Base-by-base conservation (phyloP, 768 basidiomycete genomes). In the Agrocybe praecox region DNA sequence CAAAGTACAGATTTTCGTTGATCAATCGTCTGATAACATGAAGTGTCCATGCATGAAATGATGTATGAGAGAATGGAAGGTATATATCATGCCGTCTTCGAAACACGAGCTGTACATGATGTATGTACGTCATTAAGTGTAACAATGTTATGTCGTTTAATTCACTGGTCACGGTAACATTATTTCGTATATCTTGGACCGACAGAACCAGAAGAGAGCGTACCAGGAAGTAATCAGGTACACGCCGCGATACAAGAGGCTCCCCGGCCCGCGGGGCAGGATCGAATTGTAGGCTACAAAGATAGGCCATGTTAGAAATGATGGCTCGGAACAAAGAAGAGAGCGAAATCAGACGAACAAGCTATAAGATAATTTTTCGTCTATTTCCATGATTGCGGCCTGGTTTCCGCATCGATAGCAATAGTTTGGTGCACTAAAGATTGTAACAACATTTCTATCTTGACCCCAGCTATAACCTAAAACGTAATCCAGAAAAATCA, bases 341-440 rank as follows among this genome's bases (percentile, higher is more conserved):
- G 32, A 60, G 44, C 26, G 50, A 53, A 60, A 22, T 11, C 21
- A 47, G n/a, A 83, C 90, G 50, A 65, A 92, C 91, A 93, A 93
- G 77, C 89, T 92, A 74, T 93, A 94, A 53, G 91, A 92, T 86
- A 93, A 80, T 83, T 94, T 94, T 86, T 94, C 92, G 76, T 99
- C 97, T 74, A 99, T 97, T 75, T 99, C 97, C 88, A 99, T 96
- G 73, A 99, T 99, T 49, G 97, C 97, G 53, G 97, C 97, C 69
- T 98, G 97, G 73, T 99, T 99, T 52, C 97, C 97, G 72, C 97
- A 99, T 72, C 97, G 84, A 80, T 99, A 99, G 77, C 96, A 99
- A 75, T 98, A 99, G 77, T 99, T 99, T 43, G 97, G 97, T 63
- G 97, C 97, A 62, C 96, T 98, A 81, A 98, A 99, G 70, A 99